phyloP scores from a whole-genome alignment of 805 yeast genomes.

The Schizosaccharomyces cryophilus region DNA sequence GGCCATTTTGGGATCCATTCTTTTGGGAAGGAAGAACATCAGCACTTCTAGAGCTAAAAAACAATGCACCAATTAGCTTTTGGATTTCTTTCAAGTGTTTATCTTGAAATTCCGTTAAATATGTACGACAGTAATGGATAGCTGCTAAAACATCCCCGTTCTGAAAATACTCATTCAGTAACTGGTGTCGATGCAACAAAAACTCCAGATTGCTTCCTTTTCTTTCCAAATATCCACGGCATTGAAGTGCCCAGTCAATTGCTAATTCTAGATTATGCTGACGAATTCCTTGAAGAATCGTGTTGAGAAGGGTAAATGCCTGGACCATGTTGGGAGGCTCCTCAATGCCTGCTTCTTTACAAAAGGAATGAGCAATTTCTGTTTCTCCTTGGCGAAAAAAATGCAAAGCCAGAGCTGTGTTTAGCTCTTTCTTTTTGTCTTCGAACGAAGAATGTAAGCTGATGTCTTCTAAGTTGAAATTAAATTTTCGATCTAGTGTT shows the following conservation, averaged over 20 bases:
- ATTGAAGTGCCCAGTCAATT: constrained; percentile 20
- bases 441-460: constrained; percentile 7
- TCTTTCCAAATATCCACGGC: constrained; percentile 12
- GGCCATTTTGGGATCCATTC: constrained; percentile 10
- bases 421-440: constrained; percentile 12
- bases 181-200: constrained; percentile 22
- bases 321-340: constrained; percentile 5
- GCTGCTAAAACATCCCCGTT: constrained; percentile 11
- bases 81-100: constrained; percentile 21
- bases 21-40: constrained; percentile 10
- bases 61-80: constrained; percentile 20
- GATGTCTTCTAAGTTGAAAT: constrained; percentile 7
- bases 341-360: constrained; percentile 10
- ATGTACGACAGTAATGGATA: constrained; percentile 21
- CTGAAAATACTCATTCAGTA: constrained; percentile 12
- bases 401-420: constrained; percentile 23
- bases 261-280: constrained; percentile 16
- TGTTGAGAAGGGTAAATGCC: neutral
- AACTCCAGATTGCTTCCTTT: constrained; percentile 23
- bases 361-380: constrained; percentile 15
- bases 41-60: constrained; percentile 10
- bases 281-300: neutral
- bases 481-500: constrained; percentile 5
- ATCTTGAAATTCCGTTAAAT: constrained; percentile 19
- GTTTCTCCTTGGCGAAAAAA: constrained; percentile 25